Evolutionary conservation across 495 filamentous ascomycete genomes (phyloP).

Genomic region (Talaromyces stipitatus): DNA sequence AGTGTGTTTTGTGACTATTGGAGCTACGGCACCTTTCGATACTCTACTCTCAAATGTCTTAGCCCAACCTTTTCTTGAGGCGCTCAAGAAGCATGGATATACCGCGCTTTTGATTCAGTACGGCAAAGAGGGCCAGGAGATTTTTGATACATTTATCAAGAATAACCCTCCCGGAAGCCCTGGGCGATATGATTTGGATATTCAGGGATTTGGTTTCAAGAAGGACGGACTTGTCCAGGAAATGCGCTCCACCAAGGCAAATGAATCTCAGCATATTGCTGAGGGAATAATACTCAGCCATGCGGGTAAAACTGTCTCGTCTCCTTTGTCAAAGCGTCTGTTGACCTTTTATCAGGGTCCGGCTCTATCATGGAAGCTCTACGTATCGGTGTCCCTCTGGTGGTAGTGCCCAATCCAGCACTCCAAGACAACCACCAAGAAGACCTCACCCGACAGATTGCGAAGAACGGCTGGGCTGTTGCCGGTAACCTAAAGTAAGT

Average conservation of each 20-base stretch:
- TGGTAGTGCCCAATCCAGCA: conserved; percentile 78
- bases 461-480: conserved; percentile 59
- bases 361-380: conserved; percentile 83
- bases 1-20: conserved; percentile 75
- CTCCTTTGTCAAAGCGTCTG: neutral
- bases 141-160: conserved; percentile 33
- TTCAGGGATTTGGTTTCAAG: conserved; percentile 62
- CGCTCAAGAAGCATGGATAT: conserved; percentile 48
- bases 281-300: conserved; percentile 74
- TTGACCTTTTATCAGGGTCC: conserved; percentile 49
- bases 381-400: conserved; percentile 55
- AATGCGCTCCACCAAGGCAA: conserved; percentile 43
- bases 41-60: conserved; percentile 61
- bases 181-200: conserved; percentile 33
- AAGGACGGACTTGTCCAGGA: conserved; percentile 45
- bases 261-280: conserved; percentile 9
- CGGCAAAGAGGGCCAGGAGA: conserved; percentile 48
- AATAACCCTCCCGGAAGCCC: conserved; percentile 10
- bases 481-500: conserved; percentile 57
- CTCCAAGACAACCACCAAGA: conserved; percentile 89
- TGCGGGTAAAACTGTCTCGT: conserved; percentile 52
- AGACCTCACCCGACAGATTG: conserved; percentile 71
- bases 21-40: conserved; percentile 81
- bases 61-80: conserved; percentile 48
- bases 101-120: conserved; percentile 68